Evolutionary conservation across 2,329 filamentous ascomycete species (phyloP), one percentile per base, ranked within the genome.

Genomic region (Ambrosiella xylebori): DNA sequence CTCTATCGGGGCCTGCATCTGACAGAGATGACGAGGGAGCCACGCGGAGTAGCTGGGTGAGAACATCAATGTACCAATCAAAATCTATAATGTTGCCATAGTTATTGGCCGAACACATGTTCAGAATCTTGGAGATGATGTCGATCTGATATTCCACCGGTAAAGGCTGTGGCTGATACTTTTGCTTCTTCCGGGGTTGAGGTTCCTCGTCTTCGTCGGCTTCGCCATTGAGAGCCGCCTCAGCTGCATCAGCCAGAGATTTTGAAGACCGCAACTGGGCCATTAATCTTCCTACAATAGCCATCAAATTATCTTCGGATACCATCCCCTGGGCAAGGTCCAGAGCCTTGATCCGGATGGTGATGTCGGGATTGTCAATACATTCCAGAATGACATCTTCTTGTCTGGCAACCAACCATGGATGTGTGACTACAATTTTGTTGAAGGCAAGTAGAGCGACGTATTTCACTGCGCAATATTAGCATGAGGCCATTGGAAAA

Each of bases 381-480:
- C 93, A 98, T 65, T 94, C 86, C 68, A 98, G 76, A 62, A 98
- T 96, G 53, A 97, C 91, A 69, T 97, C 91, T 68, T 95, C 88
- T 67, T 98, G 93, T 67, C 91, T 80, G 4, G 88, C 84, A 36
- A 98, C 93, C 38, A 98, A 78, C 67, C 84, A 82, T 2, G 91
- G 86, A 67, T 98, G 90, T 0, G 90, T 93, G 17, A 79, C 70
- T 37, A 95, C 91, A 64, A 98, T 95, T 67, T 90, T 91, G 68
- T 95, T 95, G 71, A 98, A 95, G 1, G 93, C 91, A 61, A 98
- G 77, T 55, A 98, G 74, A 1, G 93, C 91, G 65, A 98, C 93
- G 66, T 96, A 98, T 84, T 95, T 96, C 64, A 98, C 88, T 93
- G 47, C 19, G 6, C 19, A 7, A 8, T 13, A 54, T 65, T 57